Evolutionary conservation across 192 early-diverging fungal species (phyloP), one percentile per base, ranked within the genome.

Genomic region (Linnemannia hyalina): DNA sequence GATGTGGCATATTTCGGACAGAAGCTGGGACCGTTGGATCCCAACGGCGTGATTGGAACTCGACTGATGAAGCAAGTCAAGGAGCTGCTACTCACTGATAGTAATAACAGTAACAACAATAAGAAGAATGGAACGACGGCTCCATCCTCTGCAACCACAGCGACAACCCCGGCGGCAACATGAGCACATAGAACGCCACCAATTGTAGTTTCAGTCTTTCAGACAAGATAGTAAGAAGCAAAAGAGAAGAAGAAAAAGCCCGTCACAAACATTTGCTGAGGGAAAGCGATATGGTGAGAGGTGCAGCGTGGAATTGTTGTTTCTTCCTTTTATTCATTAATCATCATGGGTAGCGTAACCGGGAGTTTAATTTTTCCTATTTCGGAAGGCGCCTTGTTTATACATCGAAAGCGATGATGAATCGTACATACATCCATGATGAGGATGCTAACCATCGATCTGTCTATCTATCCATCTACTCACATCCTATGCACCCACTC

Each of bases 11-110:
- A 86, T 35, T 86, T 74, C 68, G 76, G 84, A 6, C 74, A 80
- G 32, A 86, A 86, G 68, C 68, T 86, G 26, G 80, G 74, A 7
- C 78, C 78, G 32, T 15, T 86, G 55, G 84, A 86, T 70, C 75
- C 84, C 22, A 86, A 80, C 47, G 80, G 84, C 15, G 81, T 86
- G 32, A 75, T 86, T 63, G 84, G 84, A 2, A 23, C 75, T 23
- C 76, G 80, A 55, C 35, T 86, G 11, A 80, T 81, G 80, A 86
- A 86, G 68, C 84, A 78, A n/a, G 84, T 86, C 52, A 86, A 86
- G 36, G 84, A 86, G 41, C 35, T 86, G 42, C 36, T 74, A 5
- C 65, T 81, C 23, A 65, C 60, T 38, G 60, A 26, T 65, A 29
- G 23, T 65, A 65, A 32, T 32, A 65, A 35, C 60, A 65, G 11